phyloP scores from a whole-genome alignment of 2,329 filamentous ascomycete species.

The Fusarium verrucosum region DNA sequence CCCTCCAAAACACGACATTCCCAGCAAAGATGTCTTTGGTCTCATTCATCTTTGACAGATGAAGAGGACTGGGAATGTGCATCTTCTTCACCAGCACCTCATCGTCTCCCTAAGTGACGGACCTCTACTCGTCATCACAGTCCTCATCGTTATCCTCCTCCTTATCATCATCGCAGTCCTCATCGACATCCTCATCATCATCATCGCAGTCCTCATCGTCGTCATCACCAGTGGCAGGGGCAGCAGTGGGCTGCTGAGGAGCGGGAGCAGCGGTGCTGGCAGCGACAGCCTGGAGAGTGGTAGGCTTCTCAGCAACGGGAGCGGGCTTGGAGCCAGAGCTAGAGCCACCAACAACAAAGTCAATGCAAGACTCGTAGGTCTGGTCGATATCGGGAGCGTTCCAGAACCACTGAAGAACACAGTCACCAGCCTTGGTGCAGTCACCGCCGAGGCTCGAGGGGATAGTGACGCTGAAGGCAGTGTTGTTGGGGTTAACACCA shows the following conservation, averaged over 20 bases:
- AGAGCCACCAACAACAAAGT: slow-evolving; percentile 55
- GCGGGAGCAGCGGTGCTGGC: slow-evolving; percentile 1
- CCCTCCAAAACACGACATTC: neutral
- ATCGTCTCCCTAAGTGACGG: slow-evolving; percentile 20
- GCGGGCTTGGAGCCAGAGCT: slow-evolving; percentile 12
- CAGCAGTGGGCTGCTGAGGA: slow-evolving; percentile 8
- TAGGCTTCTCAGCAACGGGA: slow-evolving; percentile 10
- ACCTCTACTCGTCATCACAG: slow-evolving; percentile 24
- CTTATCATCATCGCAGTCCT: neutral
- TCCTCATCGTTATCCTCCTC: slow-evolving; percentile 27
- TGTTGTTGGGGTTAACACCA: slow-evolving; percentile 53
- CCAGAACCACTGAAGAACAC: slow-evolving; percentile 71
- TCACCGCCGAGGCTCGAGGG: slow-evolving; percentile 56
- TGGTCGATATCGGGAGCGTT: slow-evolving; percentile 63
- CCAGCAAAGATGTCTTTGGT: too few relatives aligned
- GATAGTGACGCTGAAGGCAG: slow-evolving; percentile 64
- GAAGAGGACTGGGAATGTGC: too few relatives aligned
- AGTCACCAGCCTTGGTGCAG: slow-evolving; percentile 60
- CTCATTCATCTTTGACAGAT: neutral
- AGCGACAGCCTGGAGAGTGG: too few relatives aligned
- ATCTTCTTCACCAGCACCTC: slow-evolving; percentile 33
- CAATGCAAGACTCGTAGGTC: slow-evolving; percentile 71
- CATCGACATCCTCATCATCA: slow-evolving; percentile 31
- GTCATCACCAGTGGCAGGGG: slow-evolving; percentile 11
- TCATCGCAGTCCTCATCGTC: slow-evolving; percentile 6